Evolutionary conservation across 2,329 filamentous ascomycete genomes (phyloP).

Genomic region (Camillea tinctor): DNA sequence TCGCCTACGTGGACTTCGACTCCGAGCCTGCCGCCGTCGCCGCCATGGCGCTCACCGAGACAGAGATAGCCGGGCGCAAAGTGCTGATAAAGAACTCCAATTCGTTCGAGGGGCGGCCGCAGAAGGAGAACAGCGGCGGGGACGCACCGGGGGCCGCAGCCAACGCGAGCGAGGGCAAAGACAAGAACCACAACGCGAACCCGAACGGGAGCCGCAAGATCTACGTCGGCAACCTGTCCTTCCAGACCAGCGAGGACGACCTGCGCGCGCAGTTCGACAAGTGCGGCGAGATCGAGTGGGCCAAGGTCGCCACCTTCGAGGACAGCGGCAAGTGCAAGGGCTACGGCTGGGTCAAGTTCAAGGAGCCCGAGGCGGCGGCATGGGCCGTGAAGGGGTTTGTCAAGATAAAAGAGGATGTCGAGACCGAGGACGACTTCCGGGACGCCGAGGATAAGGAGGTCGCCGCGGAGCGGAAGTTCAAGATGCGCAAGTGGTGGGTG

Average conservation of each 20-base stretch:
- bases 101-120: conserved; percentile 85
- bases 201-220: conserved; percentile 69
- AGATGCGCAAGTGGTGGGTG: conserved; percentile 75
- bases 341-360: conserved; percentile 92
- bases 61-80: conserved; percentile 70
- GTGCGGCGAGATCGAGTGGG: conserved; percentile 79
- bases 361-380: conserved; percentile 70
- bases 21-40: conserved; percentile 67
- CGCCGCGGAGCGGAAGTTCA: conserved; percentile 47
- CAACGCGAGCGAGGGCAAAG: conserved; percentile 37
- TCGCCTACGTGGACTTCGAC: conserved; percentile 92
- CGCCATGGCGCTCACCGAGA: conserved; percentile 86
- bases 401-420: conserved; percentile 64
- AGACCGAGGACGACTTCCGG: conserved; percentile 62
- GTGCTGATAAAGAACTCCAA: conserved; percentile 92
- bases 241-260: conserved; percentile 78
- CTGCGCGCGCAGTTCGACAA: conserved; percentile 77
- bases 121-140: conserved; percentile 50
- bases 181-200: conserved; percentile 32
- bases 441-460: conserved; percentile 44
- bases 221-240: conserved; percentile 88
- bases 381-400: conserved; percentile 80
- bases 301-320: conserved; percentile 92
- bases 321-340: conserved; percentile 98
- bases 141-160: conserved; percentile 30